phyloP scores from a whole-genome alignment of 1,284 basidiomycete species.

The Pyrrhoderma lamaoense region DNA sequence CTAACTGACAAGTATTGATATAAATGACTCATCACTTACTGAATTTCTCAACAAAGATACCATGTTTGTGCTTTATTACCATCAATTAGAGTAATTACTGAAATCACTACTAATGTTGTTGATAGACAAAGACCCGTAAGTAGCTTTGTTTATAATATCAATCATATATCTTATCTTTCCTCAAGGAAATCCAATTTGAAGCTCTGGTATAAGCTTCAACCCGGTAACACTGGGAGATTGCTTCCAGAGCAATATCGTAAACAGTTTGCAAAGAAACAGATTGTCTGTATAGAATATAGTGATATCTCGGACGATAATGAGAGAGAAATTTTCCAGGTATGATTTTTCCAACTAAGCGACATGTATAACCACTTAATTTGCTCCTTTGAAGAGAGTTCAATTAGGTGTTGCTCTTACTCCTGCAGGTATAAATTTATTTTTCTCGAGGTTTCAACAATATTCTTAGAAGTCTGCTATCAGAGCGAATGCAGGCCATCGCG shows the following conservation, averaged over 20 bases:
- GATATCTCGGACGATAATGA: conserved; percentile 53
- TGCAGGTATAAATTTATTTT: conserved; percentile 39
- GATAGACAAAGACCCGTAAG: conserved; percentile 43
- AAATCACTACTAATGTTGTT: conserved; percentile 12
- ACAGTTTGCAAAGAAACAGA: conserved; percentile 43
- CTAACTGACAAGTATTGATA: not conserved
- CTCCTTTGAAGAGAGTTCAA: conserved; percentile 45
- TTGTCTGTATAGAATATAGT: conserved; percentile 66
- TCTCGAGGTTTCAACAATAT: conserved; percentile 1
- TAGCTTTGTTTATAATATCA: conserved; percentile 9
- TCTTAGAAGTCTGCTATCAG: conserved; percentile 29
- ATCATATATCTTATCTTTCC: not conserved
- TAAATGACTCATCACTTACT: not conserved
- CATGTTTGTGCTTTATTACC: too few species aligned
- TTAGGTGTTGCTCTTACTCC: conserved; percentile 63
- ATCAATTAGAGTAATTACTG: too few species aligned
- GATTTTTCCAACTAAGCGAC: not conserved
- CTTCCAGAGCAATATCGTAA: conserved; percentile 9
- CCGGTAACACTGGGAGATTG: conserved; percentile 9
- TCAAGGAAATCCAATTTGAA: conserved; percentile 18
- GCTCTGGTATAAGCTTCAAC: conserved; percentile 13
- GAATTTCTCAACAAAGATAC: conserved; percentile 31
- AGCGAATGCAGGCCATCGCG: conserved; percentile 64
- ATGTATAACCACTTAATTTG: not conserved
- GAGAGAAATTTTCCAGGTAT: conserved; percentile 62